Evolutionary conservation across 2,329 filamentous ascomycete genomes (phyloP), one percentile per base, ranked within the genome.

Genomic region (Mycogone perniciosa): DNA sequence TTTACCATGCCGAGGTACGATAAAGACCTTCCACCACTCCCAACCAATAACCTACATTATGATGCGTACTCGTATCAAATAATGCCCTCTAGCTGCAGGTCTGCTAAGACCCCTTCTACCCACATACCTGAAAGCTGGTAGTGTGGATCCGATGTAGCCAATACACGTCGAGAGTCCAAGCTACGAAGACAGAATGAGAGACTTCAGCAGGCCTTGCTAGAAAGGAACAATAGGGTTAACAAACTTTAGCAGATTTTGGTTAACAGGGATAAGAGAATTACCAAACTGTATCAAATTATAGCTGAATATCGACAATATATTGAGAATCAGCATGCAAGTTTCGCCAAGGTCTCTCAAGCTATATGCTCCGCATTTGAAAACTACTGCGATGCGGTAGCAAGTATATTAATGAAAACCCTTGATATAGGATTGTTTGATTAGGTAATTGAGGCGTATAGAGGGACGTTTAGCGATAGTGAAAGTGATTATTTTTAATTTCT

Each of bases 361-460:
- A 42, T 50, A 20, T 48, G 47, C 20, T 50, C 44, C 7, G 46
- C 53, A 7, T 55, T 55, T 31, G 9, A 53, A 35, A 50, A 33
- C 9, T 55, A 55, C 35, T 41, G 41, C 6, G 20, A 53, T 5
- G 42, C 27, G n/a, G 35, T 39, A 1, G 27, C 45, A 26, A 31
- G 44, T 38, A 31, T 46, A 41, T 31, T 29, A 31, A 30, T 11
- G 4, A 10, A 46, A 7, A 26, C 29, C 20, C 13, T n/a, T 10
- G 26, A 7, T 13, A 27, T 33, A 4, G 46, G 39, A 31, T 26
- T 37, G 3, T 40, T 44, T 30, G 30, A 51, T 20, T 10, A 52
- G 38, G 13, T 47, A 7, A 48, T 52, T 10, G 10, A 39, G 30
- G 40, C 42, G 5, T 46, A 46, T 8, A 13, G 35, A 7, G 31